These are phyloP conservation scores for Sclerospora graminicola DNA, from an alignment of 352 stramenopile genomes.

Conservation along the genomic window DNA sequence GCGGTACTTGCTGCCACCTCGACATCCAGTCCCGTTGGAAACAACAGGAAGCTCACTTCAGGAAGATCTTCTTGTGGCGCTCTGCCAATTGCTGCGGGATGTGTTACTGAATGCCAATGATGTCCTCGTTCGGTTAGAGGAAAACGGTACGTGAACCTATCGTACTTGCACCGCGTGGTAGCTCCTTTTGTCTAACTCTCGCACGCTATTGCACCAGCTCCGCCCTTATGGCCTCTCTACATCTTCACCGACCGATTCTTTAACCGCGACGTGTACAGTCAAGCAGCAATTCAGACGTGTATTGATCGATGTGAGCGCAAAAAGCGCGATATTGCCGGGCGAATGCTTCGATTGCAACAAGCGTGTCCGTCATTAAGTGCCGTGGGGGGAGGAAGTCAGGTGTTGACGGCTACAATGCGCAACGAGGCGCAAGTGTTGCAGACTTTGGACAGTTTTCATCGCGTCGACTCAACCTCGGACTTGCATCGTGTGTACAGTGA, in stretches of 20 bases:
- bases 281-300: conserved; percentile 37
- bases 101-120: conserved; percentile 58
- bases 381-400: conserved; percentile 13
- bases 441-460: conserved; percentile 72
- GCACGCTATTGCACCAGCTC: conserved; percentile 36
- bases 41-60: conserved; percentile 34
- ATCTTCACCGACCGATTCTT: conserved; percentile 72
- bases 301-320: conserved; percentile 41
- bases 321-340: conserved; percentile 43
- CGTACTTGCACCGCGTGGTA: neutral
- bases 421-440: conserved; percentile 76
- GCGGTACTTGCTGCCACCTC: conserved; percentile 60
- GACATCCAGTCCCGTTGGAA: conserved; percentile 26
- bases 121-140: conserved; percentile 65
- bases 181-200: neutral
- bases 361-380: conserved; percentile 22
- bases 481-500: conserved; percentile 64
- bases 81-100: conserved; percentile 70
- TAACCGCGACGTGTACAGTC: conserved; percentile 34
- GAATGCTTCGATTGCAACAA: conserved; percentile 62
- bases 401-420: conserved; percentile 30
- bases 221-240: conserved; percentile 58
- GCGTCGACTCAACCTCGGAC: conserved; percentile 58
- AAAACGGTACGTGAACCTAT: conserved; percentile 48
- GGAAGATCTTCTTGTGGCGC: conserved; percentile 53